Base-by-base conservation (phyloP, 345 rosid genomes). In the Populus pruinosa region DNA sequence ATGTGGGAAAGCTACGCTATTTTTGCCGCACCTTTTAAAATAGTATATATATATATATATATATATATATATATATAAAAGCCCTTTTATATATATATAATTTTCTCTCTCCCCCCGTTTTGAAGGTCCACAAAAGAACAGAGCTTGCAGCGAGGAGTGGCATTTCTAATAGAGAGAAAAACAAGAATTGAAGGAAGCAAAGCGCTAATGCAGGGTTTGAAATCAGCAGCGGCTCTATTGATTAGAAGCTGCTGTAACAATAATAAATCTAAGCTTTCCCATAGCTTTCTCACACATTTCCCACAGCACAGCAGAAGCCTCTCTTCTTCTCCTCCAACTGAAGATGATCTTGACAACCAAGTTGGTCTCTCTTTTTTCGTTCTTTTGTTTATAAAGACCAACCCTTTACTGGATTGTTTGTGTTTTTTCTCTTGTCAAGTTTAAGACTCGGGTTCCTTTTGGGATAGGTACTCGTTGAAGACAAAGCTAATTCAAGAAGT, bases 391-490 rank as follows among this genome's bases (percentile, higher is more conserved):
- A 7, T 10, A 6, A 4, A 2, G 2, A 16, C 39, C 75, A 69
- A 10, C 18, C 20, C 39, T 70, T 35, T 31, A 35, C 69, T n/a
- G 44, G 4, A 41, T 41, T 41, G 44, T 12, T 64, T n/a, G 8
- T 33, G 13, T 27, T 70, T 44, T 39, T n/a, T 13, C 8, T 10
- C 9, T 29, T 70, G 13, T 55, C 67, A 35, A 33, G 36, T 49
- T 33, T 65, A 27, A 55, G 13, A 25, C 27, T 12, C 29, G 47
- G 39, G 21, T 55, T 7, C 36, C 36, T 27, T 10, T 20, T 63
- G 44, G 11, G 21, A 12, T 82, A 93, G 99, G 94, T 96, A 9
- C 77, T 93, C 49, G 90, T 92, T 38, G 93, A 93, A 86, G 94
- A 91, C 62, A 88, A 77, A 76, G 90, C 89, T 41, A 76, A 86